phyloP scores from a whole-genome alignment of 1,284 basidiomycete genomes.

The Cryptococcus amylolentus region DNA sequence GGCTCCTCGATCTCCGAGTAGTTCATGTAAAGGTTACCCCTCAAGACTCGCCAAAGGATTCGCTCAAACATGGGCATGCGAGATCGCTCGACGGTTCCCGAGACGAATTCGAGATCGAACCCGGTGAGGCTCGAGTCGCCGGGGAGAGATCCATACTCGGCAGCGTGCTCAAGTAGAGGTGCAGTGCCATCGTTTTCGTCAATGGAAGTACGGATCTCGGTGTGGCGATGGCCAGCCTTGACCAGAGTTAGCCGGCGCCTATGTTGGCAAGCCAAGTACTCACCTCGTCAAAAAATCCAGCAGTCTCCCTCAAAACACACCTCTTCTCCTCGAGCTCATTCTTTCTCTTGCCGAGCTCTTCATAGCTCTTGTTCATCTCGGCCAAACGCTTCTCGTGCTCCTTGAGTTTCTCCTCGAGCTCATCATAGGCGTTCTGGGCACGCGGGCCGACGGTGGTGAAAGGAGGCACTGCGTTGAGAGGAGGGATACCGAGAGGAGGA shows the following conservation, averaged over 20 bases:
- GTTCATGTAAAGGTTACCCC: constrained; percentile 99
- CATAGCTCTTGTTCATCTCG: constrained; percentile 94
- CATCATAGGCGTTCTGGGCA: constrained; percentile 88
- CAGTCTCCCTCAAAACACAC: constrained; percentile 91
- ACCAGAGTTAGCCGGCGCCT: constrained; percentile 5
- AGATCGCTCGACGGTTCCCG: constrained; percentile 91
- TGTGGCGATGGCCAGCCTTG: constrained; percentile 74
- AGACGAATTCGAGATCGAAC: constrained; percentile 89
- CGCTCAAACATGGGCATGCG: constrained; percentile 94
- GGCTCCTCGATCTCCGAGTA: constrained; percentile 93
- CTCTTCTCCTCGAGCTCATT: constrained; percentile 88
- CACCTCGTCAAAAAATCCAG: constrained; percentile 90
- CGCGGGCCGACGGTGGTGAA: constrained; percentile 82
- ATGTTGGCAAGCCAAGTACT: constrained; percentile 21
- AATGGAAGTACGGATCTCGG: constrained; percentile 79
- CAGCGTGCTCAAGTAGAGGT: constrained; percentile 86
- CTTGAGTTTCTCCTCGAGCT: constrained; percentile 79
- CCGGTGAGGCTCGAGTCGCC: constrained; percentile 59
- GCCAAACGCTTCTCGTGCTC: constrained; percentile 82
- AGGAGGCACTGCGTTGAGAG: constrained; percentile 74
- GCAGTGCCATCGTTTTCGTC: constrained; percentile 77
- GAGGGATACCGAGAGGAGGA: constrained; percentile 68
- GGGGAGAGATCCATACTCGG: constrained; percentile 54
- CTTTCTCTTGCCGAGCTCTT: constrained; percentile 79
- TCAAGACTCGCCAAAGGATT: constrained; percentile 94